A percentile compares a stretch with the other conserved stretches of the same genome.
Evolutionary conservation across 2,329 filamentous ascomycete species (phyloP).

Genomic region (Colletotrichum coccodes): DNA sequence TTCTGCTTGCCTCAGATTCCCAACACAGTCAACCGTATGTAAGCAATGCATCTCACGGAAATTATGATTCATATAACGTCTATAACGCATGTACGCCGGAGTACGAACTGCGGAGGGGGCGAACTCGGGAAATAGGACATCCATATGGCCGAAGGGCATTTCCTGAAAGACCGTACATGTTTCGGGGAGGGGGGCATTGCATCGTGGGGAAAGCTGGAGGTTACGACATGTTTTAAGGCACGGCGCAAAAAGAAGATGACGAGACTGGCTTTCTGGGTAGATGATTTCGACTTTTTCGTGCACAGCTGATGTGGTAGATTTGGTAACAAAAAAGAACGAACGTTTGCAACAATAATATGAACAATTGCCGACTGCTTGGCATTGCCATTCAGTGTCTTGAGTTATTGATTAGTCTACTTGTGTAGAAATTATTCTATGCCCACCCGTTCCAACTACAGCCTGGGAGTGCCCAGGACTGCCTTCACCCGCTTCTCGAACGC

Average conservation of each 20-base stretch:
- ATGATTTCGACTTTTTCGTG: constrained; percentile 1
- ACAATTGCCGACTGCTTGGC: neutral
- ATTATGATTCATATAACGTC: constrained; percentile 16
- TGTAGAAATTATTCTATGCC: neutral
- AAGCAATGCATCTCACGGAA: constrained; percentile 13
- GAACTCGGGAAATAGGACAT: neutral
- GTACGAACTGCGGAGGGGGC: constrained; percentile 31
- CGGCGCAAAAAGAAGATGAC: constrained; percentile 14
- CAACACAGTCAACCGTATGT: neutral
- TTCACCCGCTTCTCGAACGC: constrained; percentile 88
- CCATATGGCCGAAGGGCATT: neutral
- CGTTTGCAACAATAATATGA: neutral
- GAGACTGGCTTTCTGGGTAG: constrained; percentile 1
- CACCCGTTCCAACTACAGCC: neutral
- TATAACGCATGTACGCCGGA: constrained; percentile 35
- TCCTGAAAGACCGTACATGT: constrained; percentile 3
- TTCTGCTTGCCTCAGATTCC: constrained; percentile 30
- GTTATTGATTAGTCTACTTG: neutral
- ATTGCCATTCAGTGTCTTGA: neutral
- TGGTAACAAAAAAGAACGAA: neutral
- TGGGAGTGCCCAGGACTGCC: constrained; percentile 56
- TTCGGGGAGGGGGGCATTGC: constrained; percentile 2
- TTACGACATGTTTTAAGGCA: constrained; percentile 2
- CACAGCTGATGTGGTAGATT: constrained; percentile 1
- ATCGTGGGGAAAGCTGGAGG: constrained; percentile 15